Conservation (phyloP, 2,329 filamentous ascomycete species). For the Sphaerulina musiva region DNA sequence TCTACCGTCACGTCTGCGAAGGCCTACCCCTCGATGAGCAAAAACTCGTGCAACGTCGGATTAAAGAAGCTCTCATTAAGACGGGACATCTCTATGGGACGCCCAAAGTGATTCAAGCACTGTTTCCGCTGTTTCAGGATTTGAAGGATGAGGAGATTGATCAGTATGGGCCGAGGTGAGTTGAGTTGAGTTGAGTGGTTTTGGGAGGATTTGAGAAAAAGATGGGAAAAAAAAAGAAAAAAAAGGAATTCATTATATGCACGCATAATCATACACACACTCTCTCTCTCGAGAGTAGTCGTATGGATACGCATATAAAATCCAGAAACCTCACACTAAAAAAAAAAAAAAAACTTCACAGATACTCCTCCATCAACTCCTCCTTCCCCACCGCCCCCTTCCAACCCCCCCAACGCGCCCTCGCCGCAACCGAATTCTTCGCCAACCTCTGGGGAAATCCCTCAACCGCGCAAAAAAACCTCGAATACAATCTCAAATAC, state of each 20-base stretch:
- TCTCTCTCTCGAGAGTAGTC: no score
- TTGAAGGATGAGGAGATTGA: constrained; percentile 14
- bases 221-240: background rate
- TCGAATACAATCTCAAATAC: constrained; percentile 14
- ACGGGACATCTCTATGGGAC: constrained; percentile 11
- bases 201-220: no score
- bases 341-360: no score
- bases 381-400: background rate
- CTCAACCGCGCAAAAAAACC: constrained; percentile 4
- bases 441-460: constrained; percentile 11
- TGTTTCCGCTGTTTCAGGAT: constrained; percentile 16
- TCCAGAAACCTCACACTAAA: no score
- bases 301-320: no score
- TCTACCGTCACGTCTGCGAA: constrained; percentile 13
- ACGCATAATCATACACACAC: background rate
- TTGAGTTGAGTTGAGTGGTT: no score
- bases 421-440: constrained; percentile 3
- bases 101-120: constrained; percentile 8
- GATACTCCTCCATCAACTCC: background rate
- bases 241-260: background rate
- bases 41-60: constrained; percentile 13
- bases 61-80: constrained; percentile 16
- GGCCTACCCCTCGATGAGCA: constrained; percentile 7
- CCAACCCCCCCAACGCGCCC: background rate
- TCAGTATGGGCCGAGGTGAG: constrained; percentile 8